Evolutionary conservation across 805 yeast genomes (phyloP).

Genomic region (Sugiyamaella marilandica): DNA sequence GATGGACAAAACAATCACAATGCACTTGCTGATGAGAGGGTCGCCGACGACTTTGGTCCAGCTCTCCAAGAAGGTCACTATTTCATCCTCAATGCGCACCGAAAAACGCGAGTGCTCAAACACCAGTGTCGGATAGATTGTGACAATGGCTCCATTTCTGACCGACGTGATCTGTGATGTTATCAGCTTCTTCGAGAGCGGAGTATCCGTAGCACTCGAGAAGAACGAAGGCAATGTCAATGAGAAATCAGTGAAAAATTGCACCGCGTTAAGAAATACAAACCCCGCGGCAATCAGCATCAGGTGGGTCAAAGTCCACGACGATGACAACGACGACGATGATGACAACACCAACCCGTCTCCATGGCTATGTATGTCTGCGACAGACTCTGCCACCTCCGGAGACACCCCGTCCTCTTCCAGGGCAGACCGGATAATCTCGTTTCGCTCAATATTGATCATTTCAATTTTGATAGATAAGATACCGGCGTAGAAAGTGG

Average conservation of each 20-base stretch:
- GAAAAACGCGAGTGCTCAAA: constrained; percentile 33
- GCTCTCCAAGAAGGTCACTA: constrained; percentile 47
- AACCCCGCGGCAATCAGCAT: constrained; percentile 30
- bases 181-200: constrained; percentile 11
- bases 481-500: constrained; percentile 78
- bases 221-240: constrained; percentile 8
- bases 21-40: constrained; percentile 69
- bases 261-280: constrained; percentile 34
- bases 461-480: constrained; percentile 86
- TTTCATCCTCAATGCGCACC: constrained; percentile 57
- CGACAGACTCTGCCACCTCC: constrained; percentile 67
- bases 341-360: neutral
- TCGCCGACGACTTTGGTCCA: constrained; percentile 72
- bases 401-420: constrained; percentile 90
- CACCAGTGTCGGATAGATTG: constrained; percentile 37
- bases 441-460: constrained; percentile 74
- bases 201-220: neutral
- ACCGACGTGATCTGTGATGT: constrained; percentile 14
- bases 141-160: constrained; percentile 28
- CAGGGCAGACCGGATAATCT: constrained; percentile 68
- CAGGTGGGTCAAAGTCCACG: constrained; percentile 26
- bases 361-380: constrained; percentile 26
- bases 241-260: constrained; percentile 30
- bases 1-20: constrained; percentile 65
- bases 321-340: constrained; percentile 15